These are phyloP conservation scores for Clarkia xantiana DNA, from an alignment of 345 rosid species.

Conservation along the genomic window DNA sequence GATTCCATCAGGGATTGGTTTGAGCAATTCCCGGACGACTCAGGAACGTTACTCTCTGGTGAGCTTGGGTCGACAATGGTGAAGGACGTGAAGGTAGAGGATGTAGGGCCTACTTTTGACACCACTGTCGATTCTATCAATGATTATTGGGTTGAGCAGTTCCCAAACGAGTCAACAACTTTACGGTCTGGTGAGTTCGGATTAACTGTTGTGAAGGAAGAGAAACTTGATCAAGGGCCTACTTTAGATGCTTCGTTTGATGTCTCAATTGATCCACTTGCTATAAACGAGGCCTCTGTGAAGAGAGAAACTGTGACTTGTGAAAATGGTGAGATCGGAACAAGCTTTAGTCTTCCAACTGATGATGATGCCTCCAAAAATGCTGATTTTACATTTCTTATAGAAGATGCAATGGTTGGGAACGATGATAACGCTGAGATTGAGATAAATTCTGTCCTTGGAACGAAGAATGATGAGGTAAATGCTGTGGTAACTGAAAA, in stretches of 20 bases:
- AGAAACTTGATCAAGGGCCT: slow-evolving; percentile 16
- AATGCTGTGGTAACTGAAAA: slow-evolving; percentile 15
- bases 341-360: slow-evolving; percentile 17
- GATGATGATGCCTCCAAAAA: slow-evolving; percentile 1
- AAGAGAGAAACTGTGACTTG: slow-evolving; percentile 11
- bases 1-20: slow-evolving; percentile 41
- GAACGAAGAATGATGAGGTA: slow-evolving; percentile 5
- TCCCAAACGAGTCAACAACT: slow-evolving; percentile 6
- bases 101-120: slow-evolving; percentile 16
- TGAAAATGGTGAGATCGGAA: slow-evolving; percentile 10
- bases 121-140: slow-evolving; percentile 34
- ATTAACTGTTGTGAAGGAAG: slow-evolving; percentile 21
- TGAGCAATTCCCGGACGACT: slow-evolving; percentile 18
- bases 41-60: slow-evolving; percentile 1
- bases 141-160: slow-evolving; percentile 7
- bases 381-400: slow-evolving; percentile 3
- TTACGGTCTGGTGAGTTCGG: slow-evolving; percentile 4
- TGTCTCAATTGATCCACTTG: slow-evolving; percentile 31
- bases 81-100: slow-evolving; percentile 20
- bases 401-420: slow-evolving; percentile 10
- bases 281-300: slow-evolving; percentile 17
- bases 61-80: slow-evolving; percentile 13
- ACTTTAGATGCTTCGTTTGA: slow-evolving; percentile 27
- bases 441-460: slow-evolving; percentile 15
- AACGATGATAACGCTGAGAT: slow-evolving; percentile 11